Conservation (phyloP, 2,329 filamentous ascomycete species). For the Diaporthe velutina region DNA sequence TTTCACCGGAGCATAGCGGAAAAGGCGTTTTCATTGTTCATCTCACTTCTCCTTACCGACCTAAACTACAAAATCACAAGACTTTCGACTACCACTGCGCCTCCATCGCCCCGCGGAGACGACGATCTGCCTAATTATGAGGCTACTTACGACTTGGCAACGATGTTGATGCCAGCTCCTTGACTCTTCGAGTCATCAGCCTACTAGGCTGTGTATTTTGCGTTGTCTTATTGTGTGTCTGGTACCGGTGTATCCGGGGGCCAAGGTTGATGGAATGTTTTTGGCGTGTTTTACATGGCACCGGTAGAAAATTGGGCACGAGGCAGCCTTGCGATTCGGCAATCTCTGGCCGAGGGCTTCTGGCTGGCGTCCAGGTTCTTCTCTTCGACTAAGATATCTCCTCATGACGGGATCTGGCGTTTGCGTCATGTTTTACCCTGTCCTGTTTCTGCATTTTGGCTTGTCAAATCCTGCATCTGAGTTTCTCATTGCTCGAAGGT, state of each 20-base stretch:
- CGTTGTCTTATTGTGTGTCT: background rate
- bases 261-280: background rate
- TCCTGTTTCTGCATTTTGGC: conserved; percentile 35
- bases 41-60: conserved; percentile 7
- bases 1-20: conserved; percentile 39
- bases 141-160: conserved; percentile 23
- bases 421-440: conserved; percentile 18
- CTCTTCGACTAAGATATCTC: conserved; percentile 15
- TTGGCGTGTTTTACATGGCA: conserved; percentile 1
- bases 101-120: background rate
- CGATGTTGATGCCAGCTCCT: conserved; percentile 24
- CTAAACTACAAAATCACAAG: conserved; percentile 15
- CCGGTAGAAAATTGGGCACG: conserved; percentile 14
- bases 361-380: conserved; percentile 28
- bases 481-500: conserved; percentile 44
- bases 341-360: background rate
- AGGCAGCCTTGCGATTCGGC: background rate
- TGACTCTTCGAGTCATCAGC: conserved; percentile 1
- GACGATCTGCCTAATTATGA: conserved; percentile 27
- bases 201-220: conserved; percentile 26
- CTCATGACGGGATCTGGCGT: conserved; percentile 20
- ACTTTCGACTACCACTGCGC: conserved; percentile 10
- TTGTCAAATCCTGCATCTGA: conserved; percentile 28
- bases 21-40: conserved; percentile 36
- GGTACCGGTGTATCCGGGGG: conserved; percentile 5